A percentile compares a stretch with the other conserved stretches of the same genome.
phyloP scores from a whole-genome alignment of 2,329 filamentous ascomycete genomes.

The Madurella fahalii region DNA sequence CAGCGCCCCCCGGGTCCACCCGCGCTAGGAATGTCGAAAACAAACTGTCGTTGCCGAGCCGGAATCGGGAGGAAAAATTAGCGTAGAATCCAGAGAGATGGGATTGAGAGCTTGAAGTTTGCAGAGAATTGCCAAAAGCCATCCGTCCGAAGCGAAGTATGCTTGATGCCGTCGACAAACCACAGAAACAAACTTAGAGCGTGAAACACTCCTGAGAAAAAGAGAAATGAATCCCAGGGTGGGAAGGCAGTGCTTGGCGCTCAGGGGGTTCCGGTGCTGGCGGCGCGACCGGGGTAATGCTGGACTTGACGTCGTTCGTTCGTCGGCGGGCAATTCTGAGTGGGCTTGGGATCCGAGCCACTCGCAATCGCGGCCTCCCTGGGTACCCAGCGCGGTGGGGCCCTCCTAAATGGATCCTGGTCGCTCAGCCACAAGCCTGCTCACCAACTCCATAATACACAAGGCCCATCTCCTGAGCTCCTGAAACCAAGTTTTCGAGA shows the following conservation, averaged over 20 bases:
- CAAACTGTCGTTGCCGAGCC: no score
- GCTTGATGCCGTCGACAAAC: not conserved
- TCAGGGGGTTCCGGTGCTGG: constrained; percentile 11
- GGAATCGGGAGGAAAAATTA: no score
- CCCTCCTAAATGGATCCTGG: constrained; percentile 15
- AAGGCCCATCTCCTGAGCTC: constrained; percentile 22
- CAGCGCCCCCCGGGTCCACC: not conserved
- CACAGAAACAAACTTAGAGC: constrained; percentile 7
- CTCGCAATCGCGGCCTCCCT: constrained; percentile 24
- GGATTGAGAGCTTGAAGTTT: not conserved
- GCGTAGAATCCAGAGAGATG: not conserved
- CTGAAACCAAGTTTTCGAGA: constrained; percentile 24
- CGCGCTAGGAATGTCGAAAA: no score
- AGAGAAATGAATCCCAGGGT: constrained; percentile 9
- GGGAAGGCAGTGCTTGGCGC: constrained; percentile 10
- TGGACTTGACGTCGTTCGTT: constrained; percentile 1
- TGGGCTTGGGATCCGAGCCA: constrained; percentile 15
- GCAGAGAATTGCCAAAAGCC: not conserved
- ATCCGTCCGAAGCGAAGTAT: not conserved
- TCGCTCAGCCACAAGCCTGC: constrained; percentile 23
- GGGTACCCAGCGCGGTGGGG: constrained; percentile 18
- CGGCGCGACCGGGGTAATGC: not conserved
- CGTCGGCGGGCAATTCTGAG: not conserved
- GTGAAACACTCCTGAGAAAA: constrained; percentile 19
- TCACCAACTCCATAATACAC: constrained; percentile 22